phyloP scores from a whole-genome alignment of 139 green algal species.

The Eudorina sp. region DNA sequence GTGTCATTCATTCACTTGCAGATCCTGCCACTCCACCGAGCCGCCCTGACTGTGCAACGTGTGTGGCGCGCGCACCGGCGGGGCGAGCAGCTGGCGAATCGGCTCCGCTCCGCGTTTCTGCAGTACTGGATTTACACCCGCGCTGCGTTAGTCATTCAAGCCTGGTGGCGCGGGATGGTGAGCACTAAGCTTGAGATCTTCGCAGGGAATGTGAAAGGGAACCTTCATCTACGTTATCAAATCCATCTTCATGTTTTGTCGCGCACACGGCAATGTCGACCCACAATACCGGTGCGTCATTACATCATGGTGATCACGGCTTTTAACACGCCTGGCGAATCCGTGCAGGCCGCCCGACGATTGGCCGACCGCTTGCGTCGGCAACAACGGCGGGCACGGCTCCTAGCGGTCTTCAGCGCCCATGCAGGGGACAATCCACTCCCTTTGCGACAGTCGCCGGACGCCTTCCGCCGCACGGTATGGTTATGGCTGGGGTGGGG shows the following conservation, averaged over 20 bases:
- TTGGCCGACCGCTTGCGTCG: background rate
- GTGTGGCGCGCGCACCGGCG: slow-evolving; percentile 36
- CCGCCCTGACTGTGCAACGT: slow-evolving; percentile 28
- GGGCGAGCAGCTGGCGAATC: slow-evolving; percentile 7
- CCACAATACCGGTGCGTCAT: background rate
- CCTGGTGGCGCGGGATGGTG: slow-evolving; percentile 46
- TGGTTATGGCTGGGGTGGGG: too few species aligned
- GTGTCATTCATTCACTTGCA: too few species aligned
- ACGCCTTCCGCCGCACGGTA: background rate
- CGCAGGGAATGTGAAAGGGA: background rate
- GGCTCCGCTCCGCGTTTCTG: slow-evolving; percentile 17
- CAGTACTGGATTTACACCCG: background rate
- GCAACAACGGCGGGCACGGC: background rate
- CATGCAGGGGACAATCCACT: background rate
- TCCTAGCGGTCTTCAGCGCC: slow-evolving; percentile 10
- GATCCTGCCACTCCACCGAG: slow-evolving; percentile 36
- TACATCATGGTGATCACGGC: background rate
- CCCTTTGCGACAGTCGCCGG: slow-evolving; percentile 5
- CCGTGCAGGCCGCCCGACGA: slow-evolving; percentile 19
- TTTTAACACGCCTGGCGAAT: background rate
- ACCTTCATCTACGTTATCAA: background rate
- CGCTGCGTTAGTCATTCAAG: slow-evolving; percentile 40
- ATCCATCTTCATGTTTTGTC: background rate
- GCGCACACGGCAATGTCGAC: background rate
- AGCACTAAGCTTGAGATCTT: too few species aligned